Base-by-base conservation (phyloP, 2,329 filamentous ascomycete genomes). In the Paraphaeosphaeria sporulosa region DNA sequence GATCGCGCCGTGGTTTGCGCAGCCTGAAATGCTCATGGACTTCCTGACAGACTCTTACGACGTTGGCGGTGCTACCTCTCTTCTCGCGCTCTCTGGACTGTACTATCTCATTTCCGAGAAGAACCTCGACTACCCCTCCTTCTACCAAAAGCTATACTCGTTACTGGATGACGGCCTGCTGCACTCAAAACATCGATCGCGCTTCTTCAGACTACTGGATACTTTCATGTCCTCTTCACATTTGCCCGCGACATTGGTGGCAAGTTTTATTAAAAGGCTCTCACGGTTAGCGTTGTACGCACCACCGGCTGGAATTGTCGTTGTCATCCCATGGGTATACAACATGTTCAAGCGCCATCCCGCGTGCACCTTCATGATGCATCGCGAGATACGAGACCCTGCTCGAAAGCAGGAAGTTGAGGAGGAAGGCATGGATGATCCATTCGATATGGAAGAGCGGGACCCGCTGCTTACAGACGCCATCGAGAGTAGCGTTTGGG, bases 11-110 rank as follows among this genome's bases (percentile, higher is more conserved):
- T 96, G 93, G 91, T 97, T 98, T 78, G 86, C 84, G 50, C 91
- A 93, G 63, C 90, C 93, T 1, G 94, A 98, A 73, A 84, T 96
- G 43, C 85, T 99, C 36, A 93, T 97, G 84, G 95, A 99, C 80
- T 99, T 98, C 78, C 81, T 99, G 57, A 97, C 93, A n/a, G 92
- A 95, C 79, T 96, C 90, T 32, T 98, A 96, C 81, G 86, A 97
- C 70, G 82, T 89, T 8, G 93, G 94, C 54, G 95, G 95, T 47
- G 90, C 93, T 15, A 93, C 89, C 50, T 94, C 95, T 4, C 84
- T 99, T 4, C 85, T 97, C 21, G 93, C 96, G 1, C 84, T 99
- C 1, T 96, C 92, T 0, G 95, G 95, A 54, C 89, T 99, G 48
- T 99, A 97, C 81, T 95, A 96, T 76, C 86, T 99, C 55, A 98